Percentiles rank a stretch among this genome's conserved stretches.
These are phyloP conservation scores for Podaxis sp. DNA, from an alignment of 768 basidiomycete genomes.

Conservation along the genomic window DNA sequence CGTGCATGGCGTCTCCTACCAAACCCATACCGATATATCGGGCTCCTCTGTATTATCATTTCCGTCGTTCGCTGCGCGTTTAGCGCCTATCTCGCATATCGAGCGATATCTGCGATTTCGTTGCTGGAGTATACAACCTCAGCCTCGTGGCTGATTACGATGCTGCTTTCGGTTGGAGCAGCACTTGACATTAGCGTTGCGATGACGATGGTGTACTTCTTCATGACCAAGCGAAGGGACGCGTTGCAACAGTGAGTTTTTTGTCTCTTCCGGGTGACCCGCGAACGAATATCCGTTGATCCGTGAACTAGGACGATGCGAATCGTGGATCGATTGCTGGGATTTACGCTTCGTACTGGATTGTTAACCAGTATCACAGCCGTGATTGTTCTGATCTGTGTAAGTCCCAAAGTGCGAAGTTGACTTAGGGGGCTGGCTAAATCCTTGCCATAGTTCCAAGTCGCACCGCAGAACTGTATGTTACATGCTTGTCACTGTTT, in stretches of 20 bases:
- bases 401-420: slow-evolving; percentile 10
- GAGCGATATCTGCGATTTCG: slow-evolving; percentile 22
- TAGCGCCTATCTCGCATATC: slow-evolving; percentile 26
- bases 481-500: neutral
- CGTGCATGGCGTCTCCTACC: slow-evolving; percentile 31
- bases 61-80: slow-evolving; percentile 27
- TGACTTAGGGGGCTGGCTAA: neutral
- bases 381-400: slow-evolving; percentile 22
- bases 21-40: slow-evolving; percentile 26
- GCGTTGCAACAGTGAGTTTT: slow-evolving; percentile 20
- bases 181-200: slow-evolving; percentile 32
- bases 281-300: neutral
- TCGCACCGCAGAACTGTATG: slow-evolving; percentile 24
- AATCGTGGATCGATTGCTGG: slow-evolving; percentile 27
- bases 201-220: slow-evolving; percentile 30
- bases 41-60: slow-evolving; percentile 25
- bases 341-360: slow-evolving; percentile 31
- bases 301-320: slow-evolving; percentile 19
- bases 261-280: neutral
- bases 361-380: slow-evolving; percentile 25
- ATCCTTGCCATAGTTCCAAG: slow-evolving; percentile 20
- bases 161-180: slow-evolving; percentile 28
- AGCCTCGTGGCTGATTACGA: slow-evolving; percentile 32
- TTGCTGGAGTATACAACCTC: slow-evolving; percentile 23
- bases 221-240: slow-evolving; percentile 22